These are phyloP conservation scores for Xylariales sp. DNA, from an alignment of 2,329 filamentous ascomycete genomes.

Conservation along the genomic window DNA sequence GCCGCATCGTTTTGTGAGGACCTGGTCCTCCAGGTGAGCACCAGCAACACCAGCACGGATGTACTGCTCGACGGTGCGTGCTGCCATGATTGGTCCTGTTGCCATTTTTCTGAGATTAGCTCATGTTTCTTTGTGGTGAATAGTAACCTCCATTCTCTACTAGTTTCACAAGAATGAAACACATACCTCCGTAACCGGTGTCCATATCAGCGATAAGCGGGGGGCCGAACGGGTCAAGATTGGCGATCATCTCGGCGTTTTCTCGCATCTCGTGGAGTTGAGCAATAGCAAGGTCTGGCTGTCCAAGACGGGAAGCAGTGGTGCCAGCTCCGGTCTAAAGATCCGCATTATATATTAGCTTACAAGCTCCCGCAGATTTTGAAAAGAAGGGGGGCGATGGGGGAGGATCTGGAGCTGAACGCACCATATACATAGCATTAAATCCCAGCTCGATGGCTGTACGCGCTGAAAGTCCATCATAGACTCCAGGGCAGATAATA, in stretches of 20 bases:
- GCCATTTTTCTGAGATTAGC: neutral
- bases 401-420: constrained; percentile 3
- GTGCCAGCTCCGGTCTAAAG: constrained; percentile 47
- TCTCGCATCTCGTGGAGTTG: constrained; percentile 47
- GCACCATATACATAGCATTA: constrained; percentile 46
- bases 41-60: constrained; percentile 46
- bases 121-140: too few species aligned
- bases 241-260: constrained; percentile 49
- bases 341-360: constrained; percentile 7
- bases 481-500: constrained; percentile 43
- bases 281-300: constrained; percentile 45
- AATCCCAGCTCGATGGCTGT: constrained; percentile 44
- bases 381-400: too few species aligned
- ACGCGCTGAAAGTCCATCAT: constrained; percentile 44
- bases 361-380: too few species aligned
- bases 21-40: constrained; percentile 27
- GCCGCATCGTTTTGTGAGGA: constrained; percentile 61
- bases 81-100: constrained; percentile 31
- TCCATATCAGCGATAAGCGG: constrained; percentile 51
- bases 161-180: too few species aligned
- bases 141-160: too few species aligned
- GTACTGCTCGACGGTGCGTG: constrained; percentile 42
- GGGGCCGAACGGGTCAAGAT: constrained; percentile 37
- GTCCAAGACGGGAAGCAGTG: constrained; percentile 40
- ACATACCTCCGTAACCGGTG: constrained; percentile 48